Base-by-base conservation (phyloP, 306 rosid genomes). In the Delonix regia region DNA sequence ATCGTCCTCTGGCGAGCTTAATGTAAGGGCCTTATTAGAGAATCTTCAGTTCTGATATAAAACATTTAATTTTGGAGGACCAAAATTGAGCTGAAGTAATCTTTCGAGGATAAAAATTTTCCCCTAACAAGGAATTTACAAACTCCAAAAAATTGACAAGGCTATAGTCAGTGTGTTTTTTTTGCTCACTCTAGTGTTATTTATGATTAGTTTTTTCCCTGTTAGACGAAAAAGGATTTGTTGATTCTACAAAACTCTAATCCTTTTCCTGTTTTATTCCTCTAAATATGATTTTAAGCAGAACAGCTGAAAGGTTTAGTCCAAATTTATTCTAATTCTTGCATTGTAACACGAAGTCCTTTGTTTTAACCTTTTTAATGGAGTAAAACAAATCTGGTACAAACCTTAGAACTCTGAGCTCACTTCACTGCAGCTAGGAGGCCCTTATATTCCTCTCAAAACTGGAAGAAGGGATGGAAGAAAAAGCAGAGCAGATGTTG, bases 401-500 rank as follows among this genome's bases (percentile, higher is more conserved):
- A 49, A 49, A 57, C 66, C 25, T 21, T 27, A 34, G 27, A 49
- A 27, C 9, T 52, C 11, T 18, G 33, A 41, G 67, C 1, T n/a
- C 2, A 3, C 5, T 71, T 62, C 45, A 57, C 22, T 76, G 71
- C 92, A 94, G 98, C 89, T 94, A 7, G 97, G 97, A 76, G 98
- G 98, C 8, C 97, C 98, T 24, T 16, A 86, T 44, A 90, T 94
- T 56, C 89, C 92, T 77, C 90, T 94, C 1, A 94, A 89, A 75
- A 94, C 98, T 0, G 98, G 98, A 70, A 94, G 98, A 84, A 94
- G 98, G 82, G 98, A 94, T 83, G 98, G 98, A 9, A 90, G 96
- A 78, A 92, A 74, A 69, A 94, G 98, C 92, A 90, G 98, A 84
- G 94, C 96, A 10, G 96, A 90, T 9, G 78, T 90, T 48, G 81